Percentiles rank a stretch among this genome's conserved stretches.
phyloP scores from a whole-genome alignment of 2,329 filamentous ascomycete genomes.

The Plectosphaerella plurivora region DNA sequence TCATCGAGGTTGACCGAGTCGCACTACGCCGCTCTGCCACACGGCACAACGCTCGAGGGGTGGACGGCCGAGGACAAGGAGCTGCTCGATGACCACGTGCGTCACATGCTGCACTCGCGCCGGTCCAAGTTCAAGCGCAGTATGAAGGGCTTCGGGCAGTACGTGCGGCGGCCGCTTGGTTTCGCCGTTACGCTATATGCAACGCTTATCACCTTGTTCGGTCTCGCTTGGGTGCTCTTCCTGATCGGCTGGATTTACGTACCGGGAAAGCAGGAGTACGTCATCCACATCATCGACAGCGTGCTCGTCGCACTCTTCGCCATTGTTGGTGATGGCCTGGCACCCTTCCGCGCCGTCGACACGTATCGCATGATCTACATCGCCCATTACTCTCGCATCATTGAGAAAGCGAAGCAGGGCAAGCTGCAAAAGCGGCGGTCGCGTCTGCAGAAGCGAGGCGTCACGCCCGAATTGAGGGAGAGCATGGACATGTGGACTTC shows the following conservation, averaged over 20 bases:
- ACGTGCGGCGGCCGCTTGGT: slow-evolving; percentile 70
- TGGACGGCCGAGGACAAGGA: slow-evolving; percentile 72
- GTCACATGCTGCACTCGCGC: slow-evolving; percentile 81
- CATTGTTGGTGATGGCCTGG: slow-evolving; percentile 65
- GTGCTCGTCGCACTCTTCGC: slow-evolving; percentile 67
- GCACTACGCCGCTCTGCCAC: slow-evolving; percentile 75
- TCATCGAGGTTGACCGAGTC: slow-evolving; percentile 64
- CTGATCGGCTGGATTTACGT: slow-evolving; percentile 88
- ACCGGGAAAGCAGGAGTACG: slow-evolving; percentile 56
- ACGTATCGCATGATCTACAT: slow-evolving; percentile 88
- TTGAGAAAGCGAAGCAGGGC: slow-evolving; percentile 42
- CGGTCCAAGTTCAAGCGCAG: slow-evolving; percentile 74
- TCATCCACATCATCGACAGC: slow-evolving; percentile 67
- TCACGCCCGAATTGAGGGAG: slow-evolving; percentile 57
- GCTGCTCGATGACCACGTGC: slow-evolving; percentile 78
- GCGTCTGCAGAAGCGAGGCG: neutral
- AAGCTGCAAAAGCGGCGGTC: slow-evolving; percentile 31
- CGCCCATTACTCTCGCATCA: slow-evolving; percentile 53
- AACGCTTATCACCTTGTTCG: slow-evolving; percentile 71
- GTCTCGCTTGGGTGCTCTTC: slow-evolving; percentile 72
- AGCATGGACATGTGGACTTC: slow-evolving; percentile 49
- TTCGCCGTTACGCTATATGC: slow-evolving; percentile 84
- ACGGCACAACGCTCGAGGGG: slow-evolving; percentile 65
- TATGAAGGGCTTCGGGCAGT: slow-evolving; percentile 77
- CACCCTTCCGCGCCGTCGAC: slow-evolving; percentile 72